A percentile compares a stretch with the other conserved stretches of the same genome.
These are phyloP conservation scores for Zygoascus hellenicus DNA, from an alignment of 1,139 yeast genomes.

Conservation along the genomic window DNA sequence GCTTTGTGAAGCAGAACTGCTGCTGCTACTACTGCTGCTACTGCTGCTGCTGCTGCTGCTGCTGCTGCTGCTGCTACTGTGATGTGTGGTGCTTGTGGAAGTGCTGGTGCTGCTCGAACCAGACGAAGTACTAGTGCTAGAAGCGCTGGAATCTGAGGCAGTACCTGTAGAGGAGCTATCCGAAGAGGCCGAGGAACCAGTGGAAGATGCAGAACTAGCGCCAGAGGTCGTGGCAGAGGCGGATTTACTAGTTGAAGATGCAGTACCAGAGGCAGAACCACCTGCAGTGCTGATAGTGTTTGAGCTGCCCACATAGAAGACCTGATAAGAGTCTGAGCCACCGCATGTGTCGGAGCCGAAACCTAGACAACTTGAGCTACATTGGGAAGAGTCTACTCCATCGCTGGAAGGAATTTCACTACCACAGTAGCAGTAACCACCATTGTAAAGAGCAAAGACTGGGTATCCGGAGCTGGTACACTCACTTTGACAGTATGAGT, in stretches of 20 bases:
- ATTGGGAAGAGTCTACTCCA: conserved; percentile 30
- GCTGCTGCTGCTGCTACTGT: conserved; percentile 14
- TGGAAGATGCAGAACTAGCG: conserved; percentile 14
- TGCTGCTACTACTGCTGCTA: conserved; percentile 46
- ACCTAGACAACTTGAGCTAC: conserved; percentile 49
- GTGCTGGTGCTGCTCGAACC: conserved; percentile 17
- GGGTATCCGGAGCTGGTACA: conserved; percentile 25
- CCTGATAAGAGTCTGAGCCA: conserved; percentile 42
- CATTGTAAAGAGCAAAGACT: conserved; percentile 56
- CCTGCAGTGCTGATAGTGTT: conserved; percentile 19
- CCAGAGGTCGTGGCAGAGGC: conserved; percentile 18
- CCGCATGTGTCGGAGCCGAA: conserved; percentile 53
- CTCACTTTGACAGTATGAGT: conserved; percentile 13
- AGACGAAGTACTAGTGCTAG: conserved; percentile 16
- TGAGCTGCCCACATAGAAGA: conserved; percentile 37
- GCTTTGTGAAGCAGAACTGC: background rate
- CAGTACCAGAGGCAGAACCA: conserved; percentile 18
- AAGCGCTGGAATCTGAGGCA: conserved; percentile 13
- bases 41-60: conserved; percentile 14
- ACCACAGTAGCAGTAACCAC: conserved; percentile 64
- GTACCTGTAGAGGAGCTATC: conserved; percentile 14
- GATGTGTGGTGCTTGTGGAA: conserved; percentile 8
- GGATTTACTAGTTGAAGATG: conserved; percentile 23
- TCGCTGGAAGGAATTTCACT: conserved; percentile 42
- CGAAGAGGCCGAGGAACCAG: conserved; percentile 12